These are phyloP conservation scores for Talaromyces sp. DNA, from an alignment of 2,329 filamentous ascomycete genomes.

Conservation along the genomic window DNA sequence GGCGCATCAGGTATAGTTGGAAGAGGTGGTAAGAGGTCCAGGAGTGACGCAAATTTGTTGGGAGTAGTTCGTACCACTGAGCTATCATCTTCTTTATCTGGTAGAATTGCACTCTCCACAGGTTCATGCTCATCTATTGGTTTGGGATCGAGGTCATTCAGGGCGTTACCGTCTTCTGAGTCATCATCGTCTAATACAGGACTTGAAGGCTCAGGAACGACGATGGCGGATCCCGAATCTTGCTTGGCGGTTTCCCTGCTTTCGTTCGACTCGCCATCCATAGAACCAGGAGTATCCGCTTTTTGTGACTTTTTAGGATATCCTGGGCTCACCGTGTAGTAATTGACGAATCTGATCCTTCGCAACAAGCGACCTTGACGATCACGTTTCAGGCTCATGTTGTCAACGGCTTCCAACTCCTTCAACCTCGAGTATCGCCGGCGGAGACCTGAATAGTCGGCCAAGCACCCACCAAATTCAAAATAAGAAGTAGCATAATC, in stretches of 20 bases:
- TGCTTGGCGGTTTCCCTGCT: background rate
- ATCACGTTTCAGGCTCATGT: slow-evolving; percentile 36
- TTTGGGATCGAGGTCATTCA: slow-evolving; percentile 4
- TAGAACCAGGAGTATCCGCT: background rate
- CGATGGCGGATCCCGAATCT: background rate
- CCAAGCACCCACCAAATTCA: slow-evolving; percentile 75
- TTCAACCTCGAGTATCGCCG: slow-evolving; percentile 65
- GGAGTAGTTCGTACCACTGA: background rate
- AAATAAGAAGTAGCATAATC: slow-evolving; percentile 73
- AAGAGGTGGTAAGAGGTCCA: slow-evolving; percentile 38
- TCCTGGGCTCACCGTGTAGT: slow-evolving; percentile 82
- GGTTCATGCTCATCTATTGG: background rate
- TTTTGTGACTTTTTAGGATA: slow-evolving; percentile 7
- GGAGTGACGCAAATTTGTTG: slow-evolving; percentile 1
- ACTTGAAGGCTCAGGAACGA: background rate
- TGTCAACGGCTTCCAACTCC: slow-evolving; percentile 65
- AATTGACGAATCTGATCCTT: slow-evolving; percentile 75
- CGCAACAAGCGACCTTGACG: slow-evolving; percentile 22
- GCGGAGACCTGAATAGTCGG: slow-evolving; percentile 67
- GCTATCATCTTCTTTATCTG: slow-evolving; percentile 1
- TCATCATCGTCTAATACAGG: background rate
- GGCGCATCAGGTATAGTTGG: slow-evolving; percentile 52
- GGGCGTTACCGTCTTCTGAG: background rate
- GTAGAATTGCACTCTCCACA: background rate
- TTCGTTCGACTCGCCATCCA: background rate